Evolutionary conservation across 148 eudicot genomes (phyloP).

Genomic region (Limonium bicolor): DNA sequence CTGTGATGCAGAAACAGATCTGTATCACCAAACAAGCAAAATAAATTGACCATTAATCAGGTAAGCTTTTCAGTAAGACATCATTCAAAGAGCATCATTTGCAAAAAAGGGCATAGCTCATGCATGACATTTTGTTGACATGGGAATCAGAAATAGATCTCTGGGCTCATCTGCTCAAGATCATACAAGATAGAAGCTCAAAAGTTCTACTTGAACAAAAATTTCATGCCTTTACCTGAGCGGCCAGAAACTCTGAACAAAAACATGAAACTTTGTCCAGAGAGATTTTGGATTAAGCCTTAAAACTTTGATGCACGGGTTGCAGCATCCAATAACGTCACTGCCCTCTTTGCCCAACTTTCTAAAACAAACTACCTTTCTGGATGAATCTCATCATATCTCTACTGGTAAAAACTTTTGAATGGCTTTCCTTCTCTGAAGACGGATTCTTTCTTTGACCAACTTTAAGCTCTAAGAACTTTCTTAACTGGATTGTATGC

Average conservation of each 20-base stretch:
- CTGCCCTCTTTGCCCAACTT: conserved; percentile 41
- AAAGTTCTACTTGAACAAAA: conserved; percentile 15
- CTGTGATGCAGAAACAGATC: conserved; percentile 34
- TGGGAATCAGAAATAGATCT: not conserved
- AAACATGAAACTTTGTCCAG: conserved; percentile 44
- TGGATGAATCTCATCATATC: conserved; percentile 32
- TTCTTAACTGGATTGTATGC: conserved; percentile 78
- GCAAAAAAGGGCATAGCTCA: not conserved
- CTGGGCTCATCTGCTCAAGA: not conserved
- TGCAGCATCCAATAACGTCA: conserved; percentile 47
- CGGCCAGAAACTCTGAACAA: conserved; percentile 39
- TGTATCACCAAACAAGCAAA: conserved; percentile 5
- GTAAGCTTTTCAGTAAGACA: not conserved
- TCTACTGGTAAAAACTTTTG: conserved; percentile 32
- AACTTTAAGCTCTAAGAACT: conserved; percentile 73
- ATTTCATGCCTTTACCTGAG: conserved; percentile 79
- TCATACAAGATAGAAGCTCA: not conserved
- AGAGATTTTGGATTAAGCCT: conserved; percentile 31
- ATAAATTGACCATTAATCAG: not conserved
- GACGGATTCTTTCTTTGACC: conserved; percentile 58
- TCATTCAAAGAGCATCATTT: not conserved
- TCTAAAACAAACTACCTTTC: conserved; percentile 48
- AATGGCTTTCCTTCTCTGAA: conserved; percentile 34
- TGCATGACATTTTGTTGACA: not conserved
- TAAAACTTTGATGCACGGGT: conserved; percentile 33